Evolutionary conservation across 2,329 filamentous ascomycete genomes (phyloP), one percentile per base, ranked within the genome.

Genomic region (Salinomyces thailandicus): DNA sequence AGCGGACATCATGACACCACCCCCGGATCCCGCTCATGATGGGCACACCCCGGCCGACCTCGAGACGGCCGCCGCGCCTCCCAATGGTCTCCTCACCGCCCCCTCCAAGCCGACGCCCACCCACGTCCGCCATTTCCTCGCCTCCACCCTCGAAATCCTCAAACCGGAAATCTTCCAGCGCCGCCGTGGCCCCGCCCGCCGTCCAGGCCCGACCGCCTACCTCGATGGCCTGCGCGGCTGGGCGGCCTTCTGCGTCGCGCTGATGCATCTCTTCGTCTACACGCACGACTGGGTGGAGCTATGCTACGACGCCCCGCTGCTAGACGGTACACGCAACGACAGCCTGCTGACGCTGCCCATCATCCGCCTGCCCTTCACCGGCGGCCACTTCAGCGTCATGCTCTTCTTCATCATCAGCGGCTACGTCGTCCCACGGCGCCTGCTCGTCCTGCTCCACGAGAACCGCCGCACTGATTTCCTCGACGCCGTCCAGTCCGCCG

Each of bases 191-290:
- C 13, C 14, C 12, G 15, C 29, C 12, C 18, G 17, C n/a, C 38
- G 38, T 6, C 15, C 22, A 9, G 33, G 29, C 1, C 26, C 36
- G 14, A 77, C 73, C 2, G 72, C 73, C 18, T 77, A 72, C 46
- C 64, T 77, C 11, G 78, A 81, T 47, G 78, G 77, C 11, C 60
- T 81, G 11, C 64, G 78, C 45, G 78, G 78, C 2, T 77, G 80
- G 42, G 76, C 77, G 7, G 75, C 77, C 3, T 66, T 82, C 20
- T 52, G 79, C 14, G 78, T 82, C 12, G 80, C 78, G 53, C 63
- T 71, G 45, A 73, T 77, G 43, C 73, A 79, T 55, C 65, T 78
- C 53, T 58, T 69, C 43, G 46, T 54, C 5, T 77, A 72, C 70
- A 67, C 65, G 31, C 77, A 75, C 54, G 61, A 53, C 36, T 66